These are phyloP conservation scores for Aphelidium insulamus DNA, from an alignment of 371 early-diverging fungal genomes.

Conservation along the genomic window DNA sequence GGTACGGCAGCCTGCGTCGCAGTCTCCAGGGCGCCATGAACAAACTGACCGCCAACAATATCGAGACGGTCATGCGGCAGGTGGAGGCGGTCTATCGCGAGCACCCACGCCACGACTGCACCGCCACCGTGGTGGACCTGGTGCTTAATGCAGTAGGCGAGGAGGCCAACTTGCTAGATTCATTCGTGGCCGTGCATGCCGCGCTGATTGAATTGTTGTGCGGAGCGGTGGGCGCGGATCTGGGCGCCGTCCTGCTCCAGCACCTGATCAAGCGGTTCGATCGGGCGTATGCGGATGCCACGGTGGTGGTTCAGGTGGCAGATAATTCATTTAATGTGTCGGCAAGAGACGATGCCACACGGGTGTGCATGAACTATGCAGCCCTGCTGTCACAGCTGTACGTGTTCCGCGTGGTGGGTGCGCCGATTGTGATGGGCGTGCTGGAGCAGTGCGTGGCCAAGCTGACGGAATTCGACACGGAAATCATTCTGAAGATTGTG, in stretches of 20 bases:
- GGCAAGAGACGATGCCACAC: too few relatives aligned
- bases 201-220: constrained; percentile 60
- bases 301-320: too few relatives aligned
- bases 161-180: constrained; percentile 60
- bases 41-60: constrained; percentile 66
- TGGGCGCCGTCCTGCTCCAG: not conserved
- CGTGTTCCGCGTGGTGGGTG: too few relatives aligned
- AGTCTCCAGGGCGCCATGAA: constrained; percentile 69
- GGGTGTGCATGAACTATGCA: too few relatives aligned
- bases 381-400: too few relatives aligned
- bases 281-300: too few relatives aligned
- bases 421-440: too few relatives aligned
- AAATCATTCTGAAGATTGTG: too few relatives aligned
- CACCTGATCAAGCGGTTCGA: not conserved
- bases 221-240: not conserved
- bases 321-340: too few relatives aligned
- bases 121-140: constrained; percentile 50
- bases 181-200: constrained; percentile 69
- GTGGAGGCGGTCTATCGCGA: constrained; percentile 54
- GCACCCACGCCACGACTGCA: constrained; percentile 66
- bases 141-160: constrained; percentile 49
- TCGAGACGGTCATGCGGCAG: constrained; percentile 55
- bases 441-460: too few relatives aligned
- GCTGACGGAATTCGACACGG: too few relatives aligned
- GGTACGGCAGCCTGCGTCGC: constrained; percentile 45